Base-by-base conservation (phyloP, 129 eudicot genomes). In the Pittosporum tobira region DNA sequence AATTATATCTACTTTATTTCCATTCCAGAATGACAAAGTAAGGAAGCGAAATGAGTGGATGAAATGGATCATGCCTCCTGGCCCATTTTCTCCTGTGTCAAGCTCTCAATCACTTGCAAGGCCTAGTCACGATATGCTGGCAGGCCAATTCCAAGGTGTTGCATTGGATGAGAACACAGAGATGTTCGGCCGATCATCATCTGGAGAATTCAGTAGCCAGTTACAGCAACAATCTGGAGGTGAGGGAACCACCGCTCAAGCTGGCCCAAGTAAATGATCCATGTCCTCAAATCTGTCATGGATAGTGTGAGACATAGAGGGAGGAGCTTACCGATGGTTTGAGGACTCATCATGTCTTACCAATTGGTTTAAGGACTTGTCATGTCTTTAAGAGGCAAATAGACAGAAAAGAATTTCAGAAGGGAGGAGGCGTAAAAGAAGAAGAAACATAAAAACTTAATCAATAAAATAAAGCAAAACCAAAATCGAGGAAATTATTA, bases 1-100 rank as follows among this genome's bases (percentile, higher is more conserved):
- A n/a, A n/a, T n/a, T n/a, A n/a, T n/a, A 7, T 56, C 14, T 34
- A 56, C n/a, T 19, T 18, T 28, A 11, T 55, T 62, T 13, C 24
- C 6, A 6, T 64, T 58, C 64, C 76, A 75, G 80, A 75, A 62
- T 59, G 80, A 70, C 43, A 75, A 55, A 65, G 51, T 75, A n/a
- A 59, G 81, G 62, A 72, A 58, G 62, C 75, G 67, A 57, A 40
- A 57, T 44, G 81, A 75, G 36, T 70, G 81, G 81, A 53, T 30
- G 56, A 75, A 56, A 40, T 75, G 81, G 81, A 52, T 49, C 49
- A 69, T 75, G 75, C 71, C 80, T 8, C 59, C 70, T 15, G 70
- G 21, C 25, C 62, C 64, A 22, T 51, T 52, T 62, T 65, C 75
- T 14, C 48, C 36, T 44, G 57, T 38, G 13, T 52, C 75, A 14